Evolutionary conservation across 495 filamentous ascomycete genomes (phyloP).

Genomic region (Neurospora sublineolata): DNA sequence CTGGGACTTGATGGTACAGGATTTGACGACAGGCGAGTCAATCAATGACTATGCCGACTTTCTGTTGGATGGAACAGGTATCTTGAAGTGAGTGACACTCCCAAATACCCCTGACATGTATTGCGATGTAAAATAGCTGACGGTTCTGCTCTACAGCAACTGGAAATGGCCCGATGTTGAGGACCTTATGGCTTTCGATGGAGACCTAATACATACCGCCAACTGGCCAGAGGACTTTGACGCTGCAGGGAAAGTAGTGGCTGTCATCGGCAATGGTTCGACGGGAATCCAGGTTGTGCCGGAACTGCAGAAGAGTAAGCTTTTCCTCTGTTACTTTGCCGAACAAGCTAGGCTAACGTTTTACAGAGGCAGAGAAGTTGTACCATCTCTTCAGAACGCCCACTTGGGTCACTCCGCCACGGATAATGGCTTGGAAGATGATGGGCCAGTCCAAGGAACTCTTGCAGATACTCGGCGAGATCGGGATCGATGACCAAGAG

Average conservation of each 20-base stretch:
- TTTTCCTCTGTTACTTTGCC: conserved; percentile 21
- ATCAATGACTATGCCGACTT: conserved; percentile 42
- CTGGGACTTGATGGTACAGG: conserved; percentile 41
- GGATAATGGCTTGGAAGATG: conserved; percentile 31
- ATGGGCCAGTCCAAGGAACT: conserved; percentile 26
- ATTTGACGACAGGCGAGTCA: conserved; percentile 32
- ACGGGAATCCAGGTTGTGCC: conserved; percentile 52
- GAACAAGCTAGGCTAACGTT: conserved; percentile 12
- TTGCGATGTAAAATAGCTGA: conserved; percentile 12
- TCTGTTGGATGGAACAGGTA: conserved; percentile 46
- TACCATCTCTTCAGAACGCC: conserved; percentile 44
- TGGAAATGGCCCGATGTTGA: conserved; percentile 51
- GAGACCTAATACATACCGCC: conserved; percentile 46
- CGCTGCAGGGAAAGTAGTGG: conserved; percentile 44
- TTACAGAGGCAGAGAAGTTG: conserved; percentile 31
- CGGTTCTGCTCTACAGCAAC: conserved; percentile 30
- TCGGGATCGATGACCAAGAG: conserved; percentile 24
- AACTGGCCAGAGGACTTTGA: conserved; percentile 46
- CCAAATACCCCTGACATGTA: neutral
- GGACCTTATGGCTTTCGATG: conserved; percentile 36
- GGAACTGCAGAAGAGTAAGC: conserved; percentile 42
- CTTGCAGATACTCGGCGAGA: conserved; percentile 11
- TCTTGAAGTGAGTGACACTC: conserved; percentile 38
- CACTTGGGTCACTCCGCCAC: conserved; percentile 55
- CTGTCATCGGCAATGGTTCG: conserved; percentile 49